phyloP scores from a whole-genome alignment of 768 basidiomycete species.

The Panaeolus cyanescens region DNA sequence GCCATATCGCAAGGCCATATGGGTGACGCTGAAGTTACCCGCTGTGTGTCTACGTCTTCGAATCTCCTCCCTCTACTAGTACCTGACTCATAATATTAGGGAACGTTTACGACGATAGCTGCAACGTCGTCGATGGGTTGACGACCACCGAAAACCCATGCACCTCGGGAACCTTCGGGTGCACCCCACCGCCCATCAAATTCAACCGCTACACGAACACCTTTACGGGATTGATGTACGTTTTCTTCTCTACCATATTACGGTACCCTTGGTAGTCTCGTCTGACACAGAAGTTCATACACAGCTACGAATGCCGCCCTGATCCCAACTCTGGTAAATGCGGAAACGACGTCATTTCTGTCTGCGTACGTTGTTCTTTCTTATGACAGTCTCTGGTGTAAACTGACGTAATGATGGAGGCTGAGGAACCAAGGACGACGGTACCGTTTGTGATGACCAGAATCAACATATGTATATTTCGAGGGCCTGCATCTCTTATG shows the following conservation, averaged over 20 bases:
- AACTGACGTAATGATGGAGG: too few species aligned
- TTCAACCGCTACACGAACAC: slow-evolving; percentile 29
- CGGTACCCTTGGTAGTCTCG: too few species aligned
- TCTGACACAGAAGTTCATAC: too few species aligned
- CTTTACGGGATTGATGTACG: slow-evolving; percentile 21
- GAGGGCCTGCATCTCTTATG: too few species aligned
- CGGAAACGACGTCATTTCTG: neutral
- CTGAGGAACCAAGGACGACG: too few species aligned
- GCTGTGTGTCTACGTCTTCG: neutral
- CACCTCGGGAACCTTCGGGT: slow-evolving; percentile 28
- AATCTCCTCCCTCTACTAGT: neutral
- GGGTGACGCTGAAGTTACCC: slow-evolving; percentile 20
- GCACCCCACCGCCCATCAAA: slow-evolving; percentile 27
- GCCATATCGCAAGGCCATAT: slow-evolving; percentile 14
- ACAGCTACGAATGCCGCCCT: neutral
- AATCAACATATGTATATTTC: too few species aligned
- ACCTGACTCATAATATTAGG: slow-evolving; percentile 13
- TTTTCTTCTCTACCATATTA: too few species aligned
- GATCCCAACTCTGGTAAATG: neutral
- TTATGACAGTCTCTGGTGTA: too few species aligned
- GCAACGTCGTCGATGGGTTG: slow-evolving; percentile 26
- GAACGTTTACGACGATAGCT: slow-evolving; percentile 29
- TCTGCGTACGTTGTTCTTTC: neutral
- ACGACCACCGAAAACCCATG: slow-evolving; percentile 31
- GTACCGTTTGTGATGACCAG: too few species aligned